phyloP scores from a whole-genome alignment of 2,329 filamentous ascomycete genomes.

The Fusarium metavorans region DNA sequence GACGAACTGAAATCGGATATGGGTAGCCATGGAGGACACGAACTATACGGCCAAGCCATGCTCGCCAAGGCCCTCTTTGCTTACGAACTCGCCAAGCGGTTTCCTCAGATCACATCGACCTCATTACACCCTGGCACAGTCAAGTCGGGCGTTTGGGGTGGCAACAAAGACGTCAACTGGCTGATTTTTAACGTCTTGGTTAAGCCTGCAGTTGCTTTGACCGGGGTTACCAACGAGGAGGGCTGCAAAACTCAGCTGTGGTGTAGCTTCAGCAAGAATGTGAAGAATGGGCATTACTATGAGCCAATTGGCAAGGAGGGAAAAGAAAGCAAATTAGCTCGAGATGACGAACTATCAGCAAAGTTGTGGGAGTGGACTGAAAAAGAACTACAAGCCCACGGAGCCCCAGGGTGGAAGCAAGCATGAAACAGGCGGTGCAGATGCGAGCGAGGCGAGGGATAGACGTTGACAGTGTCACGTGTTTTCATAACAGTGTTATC shows the following conservation, averaged over 20 bases:
- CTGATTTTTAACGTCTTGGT: neutral
- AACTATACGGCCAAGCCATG: neutral
- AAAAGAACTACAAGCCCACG: neutral
- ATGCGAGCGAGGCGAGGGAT: neutral
- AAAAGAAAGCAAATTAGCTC: neutral
- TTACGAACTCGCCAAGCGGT: neutral
- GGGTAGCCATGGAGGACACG: neutral
- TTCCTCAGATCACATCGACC: neutral
- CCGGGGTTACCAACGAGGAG: neutral
- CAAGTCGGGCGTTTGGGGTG: neutral
- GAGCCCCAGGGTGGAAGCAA: neutral
- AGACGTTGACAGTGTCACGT: neutral
- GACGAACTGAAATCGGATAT: constrained; percentile 9
- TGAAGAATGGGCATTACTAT: constrained; percentile 9
- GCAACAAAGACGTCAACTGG: neutral
- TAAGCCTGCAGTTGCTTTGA: neutral
- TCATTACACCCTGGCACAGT: neutral
- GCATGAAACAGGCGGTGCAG: neutral
- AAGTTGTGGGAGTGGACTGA: constrained; percentile 11
- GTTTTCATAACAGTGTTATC: neutral
- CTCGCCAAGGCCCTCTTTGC: neutral
- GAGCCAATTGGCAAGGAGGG: constrained; percentile 9
- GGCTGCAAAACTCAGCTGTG: constrained; percentile 9
- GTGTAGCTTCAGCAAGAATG: constrained; percentile 10
- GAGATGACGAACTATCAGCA: neutral